Evolutionary conservation across 2,329 filamentous ascomycete genomes (phyloP), one percentile per base, ranked within the genome.

Genomic region (Metarhizium rileyi): DNA sequence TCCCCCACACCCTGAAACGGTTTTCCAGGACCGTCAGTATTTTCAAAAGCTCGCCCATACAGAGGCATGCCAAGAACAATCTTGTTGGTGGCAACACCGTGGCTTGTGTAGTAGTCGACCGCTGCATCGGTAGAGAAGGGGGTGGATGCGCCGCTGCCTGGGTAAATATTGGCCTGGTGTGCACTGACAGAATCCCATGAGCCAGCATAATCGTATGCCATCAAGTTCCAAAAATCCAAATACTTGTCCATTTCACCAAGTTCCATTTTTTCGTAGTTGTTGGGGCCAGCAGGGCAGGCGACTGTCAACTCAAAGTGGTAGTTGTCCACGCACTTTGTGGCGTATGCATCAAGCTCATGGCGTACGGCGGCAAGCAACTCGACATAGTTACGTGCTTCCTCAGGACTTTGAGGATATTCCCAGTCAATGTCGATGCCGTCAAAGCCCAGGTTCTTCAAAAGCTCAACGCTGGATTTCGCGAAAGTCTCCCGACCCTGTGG

Each of bases 41-140:
- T 79, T 57, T 82, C 75, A 64, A 96, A 97, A 0, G 87, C 81
- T 33, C 90, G 86, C 1, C 91, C 91, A 63, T 96, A 97, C 12
- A 97, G 72, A 2, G 91, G 90, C 86, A 96, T 91, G 3, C 91
- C 90, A 14, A 96, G 66, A 3, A 95, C 86, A 48, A 97, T 80
- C 69, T 95, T 96, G 53, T 73, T 62, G 0, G 81, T 63, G 0
- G 75, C 61, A 0, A 96, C 81, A 6, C 84, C 83, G 12, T 77
- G 75, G 1, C 69, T 62, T 16, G 78, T 71, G 69, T 96, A 97
- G 57, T 81, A 75, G 12, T 81, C 70, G 6, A 97, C 70, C 0
- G 90, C 90, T 1, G 75, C 71, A 4, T 79, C 57, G 3, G 86
- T 87, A 67, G 79, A 88, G 70, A 90, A 95, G 0, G 90, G 90